Evolutionary conservation across 73 alveolate species (phyloP), one percentile per base, ranked within the genome.

Genomic region (Paramecium pentaurelia): DNA sequence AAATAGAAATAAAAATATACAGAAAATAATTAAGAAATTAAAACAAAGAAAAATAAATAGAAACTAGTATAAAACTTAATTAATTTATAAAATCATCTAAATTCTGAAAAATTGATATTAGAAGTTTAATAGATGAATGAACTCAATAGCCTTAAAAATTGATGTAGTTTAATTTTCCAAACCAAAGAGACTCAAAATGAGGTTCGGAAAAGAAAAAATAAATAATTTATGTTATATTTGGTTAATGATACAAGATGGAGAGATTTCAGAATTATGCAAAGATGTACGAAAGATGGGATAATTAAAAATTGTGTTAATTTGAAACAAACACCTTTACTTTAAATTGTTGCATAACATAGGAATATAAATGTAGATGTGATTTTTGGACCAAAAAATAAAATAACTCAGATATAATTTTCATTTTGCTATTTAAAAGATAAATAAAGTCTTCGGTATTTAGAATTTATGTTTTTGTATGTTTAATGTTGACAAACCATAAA

Each of bases 181-280:
- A 22, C 25, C 25, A 22, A 22, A 22, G 25, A 22, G 25, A 22
- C 25, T 22, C 25, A 22, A 22, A 22, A 22, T 22, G 25, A 22
- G 25, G 25, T 22, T 22, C 25, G 25, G 25, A 22, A 22, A 22
- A 22, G 25, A 22, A n/a, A 49, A 49, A 0, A 0, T 16, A 3
- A 49, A 49, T 12, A 1, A 4, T 22, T 22, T 49, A 3, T 49
- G 25, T 12, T 12, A 0, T 12, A 16, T 54, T 54, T 38, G 37
- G 45, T 45, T 47, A 32, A 80, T 80, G 91, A 80, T 80, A 18
- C 77, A 80, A 36, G 91, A 80, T 27, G 91, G 91, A 22, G 91
- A 80, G 27, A 80, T 80, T 38, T 49, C 71, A 80, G 75, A 80
- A 45, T 7, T 25, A 25, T 80, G 91, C 51, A 22, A 28, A 44